Conservation (phyloP, 495 filamentous ascomycete genomes). For the Aspergillus conjunctus region DNA sequence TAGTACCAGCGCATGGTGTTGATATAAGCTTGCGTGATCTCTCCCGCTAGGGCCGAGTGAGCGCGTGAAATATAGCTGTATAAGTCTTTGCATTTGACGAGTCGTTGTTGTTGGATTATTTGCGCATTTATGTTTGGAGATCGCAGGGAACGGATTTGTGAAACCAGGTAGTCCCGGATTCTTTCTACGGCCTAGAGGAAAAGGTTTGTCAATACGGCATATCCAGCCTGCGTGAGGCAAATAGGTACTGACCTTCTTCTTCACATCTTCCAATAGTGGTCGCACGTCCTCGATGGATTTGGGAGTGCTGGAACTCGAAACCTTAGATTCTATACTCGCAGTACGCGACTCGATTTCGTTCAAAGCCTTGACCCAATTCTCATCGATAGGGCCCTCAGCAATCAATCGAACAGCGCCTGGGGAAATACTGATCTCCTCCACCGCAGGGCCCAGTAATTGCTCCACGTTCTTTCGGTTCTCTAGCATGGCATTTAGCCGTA, state of each 20-base stretch:
- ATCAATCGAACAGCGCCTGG: slow-evolving; percentile 81
- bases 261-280: slow-evolving; percentile 80
- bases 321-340: slow-evolving; percentile 66
- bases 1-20: slow-evolving; percentile 99
- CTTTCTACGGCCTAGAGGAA: slow-evolving; percentile 74
- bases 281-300: slow-evolving; percentile 82
- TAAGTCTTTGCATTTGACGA: slow-evolving; percentile 83
- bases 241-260: slow-evolving; percentile 65
- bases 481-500: slow-evolving; percentile 79
- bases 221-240: neutral
- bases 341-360: slow-evolving; percentile 82
- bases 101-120: slow-evolving; percentile 87
- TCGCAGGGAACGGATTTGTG: slow-evolving; percentile 87
- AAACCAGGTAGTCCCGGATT: slow-evolving; percentile 90
- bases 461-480: slow-evolving; percentile 90
- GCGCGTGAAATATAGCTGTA: slow-evolving; percentile 80
- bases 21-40: slow-evolving; percentile 91
- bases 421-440: slow-evolving; percentile 88
- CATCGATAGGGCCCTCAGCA: slow-evolving; percentile 85
- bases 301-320: slow-evolving; percentile 59
- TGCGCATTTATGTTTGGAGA: slow-evolving; percentile 96
- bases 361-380: slow-evolving; percentile 82
- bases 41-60: slow-evolving; percentile 75
- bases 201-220: slow-evolving; percentile 20
- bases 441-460: slow-evolving; percentile 81